Conservation (phyloP, 306 rosid species). For the Rosa multiflora region DNA sequence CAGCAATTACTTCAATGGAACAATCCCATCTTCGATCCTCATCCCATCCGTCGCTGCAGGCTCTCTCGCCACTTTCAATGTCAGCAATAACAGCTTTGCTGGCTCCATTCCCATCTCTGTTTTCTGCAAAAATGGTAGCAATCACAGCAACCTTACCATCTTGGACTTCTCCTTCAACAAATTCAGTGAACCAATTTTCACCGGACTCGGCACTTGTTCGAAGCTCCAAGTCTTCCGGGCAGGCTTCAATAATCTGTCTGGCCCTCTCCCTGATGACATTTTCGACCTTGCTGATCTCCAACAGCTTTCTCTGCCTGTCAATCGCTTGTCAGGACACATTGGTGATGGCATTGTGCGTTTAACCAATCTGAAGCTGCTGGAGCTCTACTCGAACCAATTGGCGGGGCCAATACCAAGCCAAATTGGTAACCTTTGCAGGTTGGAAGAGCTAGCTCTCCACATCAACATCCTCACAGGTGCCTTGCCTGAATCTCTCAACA, state of each 20-base stretch:
- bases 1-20: constrained; percentile 61
- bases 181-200: constrained; percentile 41
- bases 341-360: constrained; percentile 43
- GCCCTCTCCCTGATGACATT: constrained; percentile 63
- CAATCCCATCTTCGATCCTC: constrained; percentile 39
- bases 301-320: constrained; percentile 60
- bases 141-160: constrained; percentile 24
- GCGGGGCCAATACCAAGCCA: constrained; percentile 49
- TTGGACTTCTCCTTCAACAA: constrained; percentile 65
- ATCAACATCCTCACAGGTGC: constrained; percentile 64
- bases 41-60: constrained; percentile 27
- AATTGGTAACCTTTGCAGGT: constrained; percentile 59
- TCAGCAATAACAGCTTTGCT: constrained; percentile 69
- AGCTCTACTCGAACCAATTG: constrained; percentile 66
- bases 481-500: constrained; percentile 58
- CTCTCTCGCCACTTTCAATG: constrained; percentile 59
- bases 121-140: constrained; percentile 37
- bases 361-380: constrained; percentile 56
- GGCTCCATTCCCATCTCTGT: constrained; percentile 56
- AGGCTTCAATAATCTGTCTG: constrained; percentile 61
- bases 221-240: constrained; percentile 64
- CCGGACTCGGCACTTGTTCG: constrained; percentile 64
- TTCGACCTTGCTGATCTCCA: constrained; percentile 40
- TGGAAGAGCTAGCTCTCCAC: constrained; percentile 60
- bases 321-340: constrained; percentile 57